Evolutionary conservation across 2,329 filamentous ascomycete genomes (phyloP).

Genomic region (Bipolaris bicolor): DNA sequence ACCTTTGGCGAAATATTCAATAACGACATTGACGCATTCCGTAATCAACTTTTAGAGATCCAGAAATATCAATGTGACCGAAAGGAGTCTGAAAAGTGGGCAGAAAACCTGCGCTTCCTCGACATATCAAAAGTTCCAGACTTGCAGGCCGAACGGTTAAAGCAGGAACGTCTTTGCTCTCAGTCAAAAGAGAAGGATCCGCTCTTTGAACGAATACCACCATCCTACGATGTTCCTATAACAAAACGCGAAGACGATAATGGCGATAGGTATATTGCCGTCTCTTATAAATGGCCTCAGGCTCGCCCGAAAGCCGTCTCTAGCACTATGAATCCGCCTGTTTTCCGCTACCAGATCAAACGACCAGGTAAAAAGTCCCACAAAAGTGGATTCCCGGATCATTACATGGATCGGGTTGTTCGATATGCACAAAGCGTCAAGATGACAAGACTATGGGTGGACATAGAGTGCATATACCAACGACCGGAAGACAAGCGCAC

Average conservation of each 20-base stretch:
- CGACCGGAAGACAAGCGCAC: slow-evolving; percentile 9
- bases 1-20: slow-evolving; percentile 29
- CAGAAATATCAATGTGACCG: slow-evolving; percentile 15
- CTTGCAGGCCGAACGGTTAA: background rate
- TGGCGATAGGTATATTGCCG: slow-evolving; percentile 20
- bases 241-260: slow-evolving; percentile 6
- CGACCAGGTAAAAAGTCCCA: slow-evolving; percentile 7
- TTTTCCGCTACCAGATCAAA: slow-evolving; percentile 18
- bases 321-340: background rate
- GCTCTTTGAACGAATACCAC: background rate
- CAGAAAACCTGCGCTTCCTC: slow-evolving; percentile 16
- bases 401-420: slow-evolving; percentile 27
- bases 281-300: slow-evolving; percentile 24
- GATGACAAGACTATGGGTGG: slow-evolving; percentile 23
- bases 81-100: slow-evolving; percentile 18
- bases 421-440: slow-evolving; percentile 17
- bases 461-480: slow-evolving; percentile 32
- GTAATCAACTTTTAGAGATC: slow-evolving; percentile 23
- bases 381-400: slow-evolving; percentile 24
- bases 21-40: slow-evolving; percentile 12
- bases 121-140: slow-evolving; percentile 22
- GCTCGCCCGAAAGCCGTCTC: background rate
- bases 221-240: background rate
- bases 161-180: background rate
- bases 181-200: background rate